These are phyloP conservation scores for Trichoderma parareesei DNA, from an alignment of 495 filamentous ascomycete species.

Conservation along the genomic window DNA sequence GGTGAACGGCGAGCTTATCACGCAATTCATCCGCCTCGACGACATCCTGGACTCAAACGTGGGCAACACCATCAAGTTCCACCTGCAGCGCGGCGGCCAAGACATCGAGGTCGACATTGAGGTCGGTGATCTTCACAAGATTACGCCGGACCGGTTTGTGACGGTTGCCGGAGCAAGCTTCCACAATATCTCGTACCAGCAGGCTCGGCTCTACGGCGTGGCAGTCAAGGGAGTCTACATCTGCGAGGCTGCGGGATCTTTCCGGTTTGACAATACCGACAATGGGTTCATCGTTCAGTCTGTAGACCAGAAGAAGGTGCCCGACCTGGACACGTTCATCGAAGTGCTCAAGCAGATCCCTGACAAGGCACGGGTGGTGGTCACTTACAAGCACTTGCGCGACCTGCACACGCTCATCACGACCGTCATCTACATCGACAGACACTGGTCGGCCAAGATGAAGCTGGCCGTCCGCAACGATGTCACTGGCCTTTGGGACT, in stretches of 20 bases:
- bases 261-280: constrained; percentile 82
- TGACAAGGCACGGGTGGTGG: constrained; percentile 80
- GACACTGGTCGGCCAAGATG: constrained; percentile 95
- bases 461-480: constrained; percentile 89
- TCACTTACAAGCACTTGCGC: constrained; percentile 90
- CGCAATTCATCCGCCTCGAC: constrained; percentile 89
- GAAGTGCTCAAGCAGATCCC: constrained; percentile 86
- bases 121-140: constrained; percentile 86
- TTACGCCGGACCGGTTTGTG: constrained; percentile 93
- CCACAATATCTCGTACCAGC: constrained; percentile 93
- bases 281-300: constrained; percentile 88
- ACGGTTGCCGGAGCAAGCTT: constrained; percentile 89
- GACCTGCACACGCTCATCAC: constrained; percentile 94
- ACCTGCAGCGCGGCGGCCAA: constrained; percentile 81
- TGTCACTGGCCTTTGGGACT: constrained; percentile 87
- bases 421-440: constrained; percentile 83
- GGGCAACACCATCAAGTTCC: constrained; percentile 59
- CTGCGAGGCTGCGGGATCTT: constrained; percentile 91
- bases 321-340: constrained; percentile 80
- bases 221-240: constrained; percentile 87
- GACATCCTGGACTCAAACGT: constrained; percentile 88
- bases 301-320: constrained; percentile 81
- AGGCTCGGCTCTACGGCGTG: constrained; percentile 88
- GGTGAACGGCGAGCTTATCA: constrained; percentile 90
- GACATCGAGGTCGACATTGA: constrained; percentile 77